Base-by-base conservation (phyloP, 345 rosid genomes). In the Turnera subulata region DNA sequence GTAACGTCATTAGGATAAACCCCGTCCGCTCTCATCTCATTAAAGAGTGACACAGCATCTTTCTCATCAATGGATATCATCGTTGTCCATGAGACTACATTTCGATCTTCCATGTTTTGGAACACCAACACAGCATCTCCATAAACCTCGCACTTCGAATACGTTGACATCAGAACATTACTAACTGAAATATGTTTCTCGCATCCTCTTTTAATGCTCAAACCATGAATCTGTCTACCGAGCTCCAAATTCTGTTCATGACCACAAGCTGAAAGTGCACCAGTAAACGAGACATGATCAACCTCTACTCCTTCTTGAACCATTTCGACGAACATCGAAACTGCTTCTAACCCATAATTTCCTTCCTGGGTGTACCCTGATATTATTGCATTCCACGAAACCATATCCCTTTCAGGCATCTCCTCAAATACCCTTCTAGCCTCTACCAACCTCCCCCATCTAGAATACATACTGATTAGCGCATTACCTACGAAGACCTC, bases 41-140 rank as follows among this genome's bases (percentile, higher is more conserved):
- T 71, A 68, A 88, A 88, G 52, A 82, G 76, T 63, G 69, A 54
- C 45, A 84, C 46, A 39, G 84, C 88, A 58, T 81, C 71, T 63
- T 69, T 68, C 67, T 78, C 83, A 63, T 78, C 51, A 6, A 78
- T 49, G 7, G 92, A 76, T 49, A 91, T 85, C 82, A 88, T 76
- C 10, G 96, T 79, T 32, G 96, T 91, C 98, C 98, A 91, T 1
- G 96, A 82, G 40, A 88, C 67, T 32, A 91, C 96, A 77, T 88
- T 81, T 23, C 78, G 81, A n/a, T 74, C 81, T 5, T 55, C 62
- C 86, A 91, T 84, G 58, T 67, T 57, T 59, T 26, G 53, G 63
- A 91, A 88, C 37, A 82, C 80, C 61, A 69, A 61, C 58, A 75
- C 71, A 53, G 81, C 88, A 67, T 68, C 91, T 68, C 74, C 81